Evolutionary conservation across 2,329 filamentous ascomycete genomes (phyloP).

Genomic region (Hypomyces rosellus): DNA sequence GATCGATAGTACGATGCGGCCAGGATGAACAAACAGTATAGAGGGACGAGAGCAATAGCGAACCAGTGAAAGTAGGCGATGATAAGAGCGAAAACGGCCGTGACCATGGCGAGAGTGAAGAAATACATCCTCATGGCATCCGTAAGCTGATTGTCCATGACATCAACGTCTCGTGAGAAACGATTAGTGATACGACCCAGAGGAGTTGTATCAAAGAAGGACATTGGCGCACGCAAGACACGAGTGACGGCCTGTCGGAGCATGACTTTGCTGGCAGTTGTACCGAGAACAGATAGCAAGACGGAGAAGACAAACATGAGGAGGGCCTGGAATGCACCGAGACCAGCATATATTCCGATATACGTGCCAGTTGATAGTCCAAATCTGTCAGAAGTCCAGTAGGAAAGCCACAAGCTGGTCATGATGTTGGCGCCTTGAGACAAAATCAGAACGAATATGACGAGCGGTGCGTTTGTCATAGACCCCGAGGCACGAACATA

Average conservation of each 20-base stretch:
- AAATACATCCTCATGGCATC: conserved; percentile 93
- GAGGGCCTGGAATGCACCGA: conserved; percentile 65
- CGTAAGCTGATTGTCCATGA: conserved; percentile 89
- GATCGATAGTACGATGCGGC: conserved; percentile 83
- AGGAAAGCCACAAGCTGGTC: conserved; percentile 88
- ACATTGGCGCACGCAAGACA: conserved; percentile 69
- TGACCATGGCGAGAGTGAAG: conserved; percentile 74
- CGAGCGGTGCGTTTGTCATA: conserved; percentile 59
- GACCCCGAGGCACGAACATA: conserved; percentile 73
- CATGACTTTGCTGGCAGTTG: conserved; percentile 74
- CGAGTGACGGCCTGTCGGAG: conserved; percentile 72
- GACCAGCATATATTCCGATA: conserved; percentile 63
- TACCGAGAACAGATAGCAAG: conserved; percentile 70
- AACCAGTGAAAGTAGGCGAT: conserved; percentile 96
- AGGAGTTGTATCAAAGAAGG: conserved; percentile 96
- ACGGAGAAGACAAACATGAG: conserved; percentile 79
- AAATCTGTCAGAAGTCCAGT: conserved; percentile 81
- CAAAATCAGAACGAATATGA: conserved; percentile 57
- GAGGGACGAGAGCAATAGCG: conserved; percentile 51
- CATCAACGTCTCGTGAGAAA: conserved; percentile 90
- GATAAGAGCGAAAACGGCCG: conserved; percentile 79
- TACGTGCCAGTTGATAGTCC: conserved; percentile 61
- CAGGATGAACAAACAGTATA: conserved; percentile 72
- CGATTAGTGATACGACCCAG: conserved; percentile 93
- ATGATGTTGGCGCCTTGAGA: conserved; percentile 80